These are phyloP conservation scores for Rhodotorula toruloides DNA, from an alignment of 768 basidiomycete genomes.

Conservation along the genomic window DNA sequence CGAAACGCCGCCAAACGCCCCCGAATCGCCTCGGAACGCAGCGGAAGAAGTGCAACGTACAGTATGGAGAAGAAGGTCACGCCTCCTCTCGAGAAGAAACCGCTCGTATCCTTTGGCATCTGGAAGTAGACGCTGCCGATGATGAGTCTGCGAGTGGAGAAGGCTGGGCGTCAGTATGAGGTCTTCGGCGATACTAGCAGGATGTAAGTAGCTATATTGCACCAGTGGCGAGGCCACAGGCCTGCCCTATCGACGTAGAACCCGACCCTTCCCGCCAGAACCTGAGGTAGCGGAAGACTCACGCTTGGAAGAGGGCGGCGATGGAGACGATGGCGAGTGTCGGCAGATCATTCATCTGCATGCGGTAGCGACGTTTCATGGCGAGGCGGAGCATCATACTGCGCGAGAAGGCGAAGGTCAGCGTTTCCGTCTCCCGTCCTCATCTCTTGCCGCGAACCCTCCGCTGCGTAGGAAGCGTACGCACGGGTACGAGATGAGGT, in stretches of 20 bases:
- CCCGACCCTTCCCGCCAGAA: no score
- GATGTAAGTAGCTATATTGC: not conserved
- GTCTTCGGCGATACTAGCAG: not conserved
- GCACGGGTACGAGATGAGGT: slow-evolving; percentile 52
- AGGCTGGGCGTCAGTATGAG: not conserved
- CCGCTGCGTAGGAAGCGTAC: not conserved
- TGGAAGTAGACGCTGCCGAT: slow-evolving; percentile 64
- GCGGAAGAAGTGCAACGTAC: slow-evolving; percentile 1
- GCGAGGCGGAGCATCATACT: slow-evolving; percentile 52
- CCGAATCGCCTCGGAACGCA: not conserved
- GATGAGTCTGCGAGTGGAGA: not conserved
- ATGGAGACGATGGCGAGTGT: slow-evolving; percentile 40
- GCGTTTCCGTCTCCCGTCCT: no score
- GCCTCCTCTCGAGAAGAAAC: slow-evolving; percentile 71
- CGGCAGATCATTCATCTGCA: slow-evolving; percentile 50
- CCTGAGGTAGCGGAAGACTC: not conserved
- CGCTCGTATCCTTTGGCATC: slow-evolving; percentile 55
- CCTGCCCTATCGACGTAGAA: no score
- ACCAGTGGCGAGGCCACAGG: no score
- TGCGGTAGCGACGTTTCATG: slow-evolving; percentile 52
- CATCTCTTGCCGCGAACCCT: slow-evolving; percentile 40
- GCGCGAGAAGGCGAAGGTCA: slow-evolving; percentile 45
- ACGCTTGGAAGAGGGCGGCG: slow-evolving; percentile 13
- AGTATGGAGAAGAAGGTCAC: slow-evolving; percentile 66
- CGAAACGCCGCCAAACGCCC: no score